A percentile compares a stretch with the other conserved stretches of the same genome.
Evolutionary conservation across 352 stramenopile genomes (phyloP).

Genomic region (Pythium coloratum): DNA sequence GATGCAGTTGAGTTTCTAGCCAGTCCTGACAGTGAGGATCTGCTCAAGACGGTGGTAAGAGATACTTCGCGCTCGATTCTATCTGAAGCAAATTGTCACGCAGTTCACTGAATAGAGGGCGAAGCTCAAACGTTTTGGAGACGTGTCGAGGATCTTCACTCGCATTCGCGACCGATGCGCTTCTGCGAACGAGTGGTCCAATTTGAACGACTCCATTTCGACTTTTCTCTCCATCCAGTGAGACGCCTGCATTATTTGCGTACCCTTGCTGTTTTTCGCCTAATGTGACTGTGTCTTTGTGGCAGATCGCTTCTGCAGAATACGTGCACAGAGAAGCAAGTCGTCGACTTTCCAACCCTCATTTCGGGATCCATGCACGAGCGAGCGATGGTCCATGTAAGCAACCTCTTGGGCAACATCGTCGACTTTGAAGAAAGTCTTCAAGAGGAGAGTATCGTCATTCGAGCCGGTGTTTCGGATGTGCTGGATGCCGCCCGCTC

Average conservation of each 20-base stretch:
- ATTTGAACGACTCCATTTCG: slow-evolving; percentile 53
- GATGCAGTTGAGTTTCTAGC: slow-evolving; percentile 62
- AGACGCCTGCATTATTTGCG: slow-evolving; percentile 19
- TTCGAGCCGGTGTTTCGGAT: slow-evolving; percentile 72
- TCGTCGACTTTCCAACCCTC: slow-evolving; percentile 28
- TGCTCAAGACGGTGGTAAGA: slow-evolving; percentile 59
- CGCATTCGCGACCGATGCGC: slow-evolving; percentile 65
- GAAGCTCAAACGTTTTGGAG: slow-evolving; percentile 64
- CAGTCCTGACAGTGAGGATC: slow-evolving; percentile 47
- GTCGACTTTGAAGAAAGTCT: slow-evolving; percentile 83
- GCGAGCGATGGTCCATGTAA: slow-evolving; percentile 52
- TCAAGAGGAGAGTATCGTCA: slow-evolving; percentile 57
- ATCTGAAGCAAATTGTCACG: neutral
- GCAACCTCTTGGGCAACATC: slow-evolving; percentile 81
- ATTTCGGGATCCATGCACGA: slow-evolving; percentile 39
- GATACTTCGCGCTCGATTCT: neutral
- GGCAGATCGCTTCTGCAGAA: slow-evolving; percentile 22
- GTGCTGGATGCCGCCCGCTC: slow-evolving; percentile 62
- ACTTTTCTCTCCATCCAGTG: slow-evolving; percentile 69
- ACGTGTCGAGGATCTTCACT: slow-evolving; percentile 62
- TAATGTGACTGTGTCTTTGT: neutral
- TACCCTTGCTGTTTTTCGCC: slow-evolving; percentile 9
- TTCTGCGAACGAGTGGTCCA: slow-evolving; percentile 67
- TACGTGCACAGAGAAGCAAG: neutral
- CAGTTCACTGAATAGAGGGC: slow-evolving; percentile 33